Conservation (phyloP, 305 asterid genomes). For the Plantago lanceolata region DNA sequence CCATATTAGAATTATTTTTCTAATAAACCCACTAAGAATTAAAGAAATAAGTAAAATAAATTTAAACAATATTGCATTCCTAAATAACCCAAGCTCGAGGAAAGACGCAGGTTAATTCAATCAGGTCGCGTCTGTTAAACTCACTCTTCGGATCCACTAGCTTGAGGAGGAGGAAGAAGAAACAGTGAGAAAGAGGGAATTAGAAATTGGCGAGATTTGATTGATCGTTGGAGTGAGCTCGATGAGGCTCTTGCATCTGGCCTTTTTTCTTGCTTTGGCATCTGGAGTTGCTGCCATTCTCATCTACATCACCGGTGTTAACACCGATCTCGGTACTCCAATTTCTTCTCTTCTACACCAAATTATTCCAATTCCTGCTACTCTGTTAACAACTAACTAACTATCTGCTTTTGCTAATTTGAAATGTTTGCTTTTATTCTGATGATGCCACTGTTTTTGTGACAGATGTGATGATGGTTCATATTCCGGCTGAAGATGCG, state of each 20-base stretch:
- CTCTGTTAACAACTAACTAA: neutral
- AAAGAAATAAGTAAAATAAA: no score
- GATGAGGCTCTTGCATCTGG: constrained; percentile 71
- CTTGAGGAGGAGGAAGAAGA: neutral
- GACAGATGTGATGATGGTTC: constrained; percentile 41
- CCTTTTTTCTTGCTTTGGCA: constrained; percentile 54
- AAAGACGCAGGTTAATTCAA: no score
- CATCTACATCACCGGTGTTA: constrained; percentile 55
- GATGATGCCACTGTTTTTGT: neutral
- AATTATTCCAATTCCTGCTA: neutral
- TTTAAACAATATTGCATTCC: no score
- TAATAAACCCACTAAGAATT: no score
- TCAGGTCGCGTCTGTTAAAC: no score
- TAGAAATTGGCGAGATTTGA: neutral
- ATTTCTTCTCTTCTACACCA: neutral
- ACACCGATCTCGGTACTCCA: constrained; percentile 39
- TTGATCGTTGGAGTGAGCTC: constrained; percentile 11
- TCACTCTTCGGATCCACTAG: no score
- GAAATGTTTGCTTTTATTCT: neutral
- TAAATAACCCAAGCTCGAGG: no score
- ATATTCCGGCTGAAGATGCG: constrained; percentile 51
- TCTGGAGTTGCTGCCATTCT: constrained; percentile 74
- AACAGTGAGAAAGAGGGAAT: neutral
- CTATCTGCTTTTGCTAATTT: neutral
- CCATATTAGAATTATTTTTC: no score